Evolutionary conservation across 2,329 filamentous ascomycete genomes (phyloP), one percentile per base, ranked within the genome.

Genomic region (Acrocalymma vagum): DNA sequence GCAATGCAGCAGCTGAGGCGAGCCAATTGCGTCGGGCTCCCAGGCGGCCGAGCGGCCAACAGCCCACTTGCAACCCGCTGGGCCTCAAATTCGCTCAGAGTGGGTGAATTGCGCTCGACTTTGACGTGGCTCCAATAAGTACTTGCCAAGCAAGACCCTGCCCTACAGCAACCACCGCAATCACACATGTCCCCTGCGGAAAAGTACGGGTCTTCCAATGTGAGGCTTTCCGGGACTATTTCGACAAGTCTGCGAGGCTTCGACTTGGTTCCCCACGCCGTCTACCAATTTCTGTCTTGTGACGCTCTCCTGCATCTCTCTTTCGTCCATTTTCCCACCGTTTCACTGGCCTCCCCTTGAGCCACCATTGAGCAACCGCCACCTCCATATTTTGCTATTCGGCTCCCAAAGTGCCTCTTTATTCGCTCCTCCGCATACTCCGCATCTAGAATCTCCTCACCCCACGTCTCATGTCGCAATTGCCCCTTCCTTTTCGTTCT

Each of bases 51-150:
- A n/a, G n/a, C n/a, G n/a, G n/a, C n/a, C n/a, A n/a, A n/a, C n/a
- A n/a, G n/a, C 58, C 58, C 62, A 62, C 59, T 50, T 53, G 33
- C n/a, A n/a, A n/a, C n/a, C n/a, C n/a, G n/a, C 49, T 51, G 53
- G 56, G 50, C 45, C 45, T 58, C 45, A 48, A 55, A 49, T 53
- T 57, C 62, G 55, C 56, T 59, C 53, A 55, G 34, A 36, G 36
- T 55, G 42, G 53, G 53, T 60, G 50, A 58, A 61, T 52, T 50
- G 53, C 50, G 45, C 45, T 49, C 48, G 43, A 51, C 47, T 55
- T 42, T 34, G 52, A 68, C 66, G 66, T 69, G 66, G 66, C 56
- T 59, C 65, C 64, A 69, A 64, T 69, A 48, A 47, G 41, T 45
- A 51, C 53, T 49, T 51, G 56, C 58, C 57, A 59, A 58, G 55